Evolutionary conservation across 371 early-diverging fungal species (phyloP).

Genomic region (Paramicrosporidium saccamoebae): DNA sequence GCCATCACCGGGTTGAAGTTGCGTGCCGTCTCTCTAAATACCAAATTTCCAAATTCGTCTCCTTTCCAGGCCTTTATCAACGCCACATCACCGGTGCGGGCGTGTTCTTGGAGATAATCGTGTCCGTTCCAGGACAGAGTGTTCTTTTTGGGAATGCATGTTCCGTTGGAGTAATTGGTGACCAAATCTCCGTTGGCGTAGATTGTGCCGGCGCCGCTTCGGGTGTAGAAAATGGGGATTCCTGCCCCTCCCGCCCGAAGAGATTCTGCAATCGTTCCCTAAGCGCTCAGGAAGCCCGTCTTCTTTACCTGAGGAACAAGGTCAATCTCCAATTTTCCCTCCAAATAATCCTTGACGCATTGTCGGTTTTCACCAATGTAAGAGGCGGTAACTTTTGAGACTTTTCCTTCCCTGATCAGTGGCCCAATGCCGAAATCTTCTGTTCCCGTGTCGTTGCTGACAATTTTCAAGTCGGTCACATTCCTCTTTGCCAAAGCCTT

Average conservation of each 20-base stretch:
- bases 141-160: conserved; percentile 6
- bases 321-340: conserved; percentile 31
- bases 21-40: conserved; percentile 19
- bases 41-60: conserved; percentile 22
- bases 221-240: conserved; percentile 26
- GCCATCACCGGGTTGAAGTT: conserved; percentile 31
- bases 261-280: conserved; percentile 22
- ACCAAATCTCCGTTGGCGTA: conserved; percentile 14
- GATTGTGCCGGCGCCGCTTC: conserved; percentile 23
- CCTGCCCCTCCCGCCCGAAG: conserved; percentile 28
- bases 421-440: conserved; percentile 23
- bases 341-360: conserved; percentile 25
- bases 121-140: conserved; percentile 12
- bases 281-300: conserved; percentile 7
- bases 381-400: conserved; percentile 25
- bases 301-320: conserved; percentile 16
- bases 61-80: conserved; percentile 38
- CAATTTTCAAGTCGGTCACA: conserved; percentile 19
- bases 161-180: conserved; percentile 15
- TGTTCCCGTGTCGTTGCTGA: conserved; percentile 23
- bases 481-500: conserved; percentile 11
- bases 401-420: conserved; percentile 17
- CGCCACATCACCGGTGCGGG: conserved; percentile 22
- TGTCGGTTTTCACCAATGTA: conserved; percentile 36
- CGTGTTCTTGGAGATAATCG: conserved; percentile 24